Base-by-base conservation (phyloP, 192 early-diverging fungal genomes). In the Coemansia erecta region DNA sequence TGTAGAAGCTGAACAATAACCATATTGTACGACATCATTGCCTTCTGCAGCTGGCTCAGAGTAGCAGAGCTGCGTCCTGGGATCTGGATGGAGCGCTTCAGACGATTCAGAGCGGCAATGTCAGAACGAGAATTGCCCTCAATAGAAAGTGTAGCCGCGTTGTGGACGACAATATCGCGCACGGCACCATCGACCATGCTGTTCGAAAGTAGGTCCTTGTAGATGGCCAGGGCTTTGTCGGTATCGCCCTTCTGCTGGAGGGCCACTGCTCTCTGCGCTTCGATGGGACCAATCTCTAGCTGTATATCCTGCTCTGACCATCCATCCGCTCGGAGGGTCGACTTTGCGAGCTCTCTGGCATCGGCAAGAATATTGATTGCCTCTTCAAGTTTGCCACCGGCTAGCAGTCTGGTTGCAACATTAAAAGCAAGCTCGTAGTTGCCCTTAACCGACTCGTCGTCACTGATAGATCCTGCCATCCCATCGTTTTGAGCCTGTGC, bases 401-500 rank as follows among this genome's bases (percentile, higher is more conserved):
- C 75, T 28, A 78, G 41, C n/a, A 68, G 40, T n/a, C 41, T 33
- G 8, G 75, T 72, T 5, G 69, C 70, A 9, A 31, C 35, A 37
- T 78, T 78, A 28, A 72, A 78, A 50, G 68, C 50, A 8, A 78
- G 59, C 63, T 78, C 75, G 19, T 78, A 78, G 26, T 54, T 47
- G 33, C 40, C 63, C 2, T 31, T 26, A 3, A 22, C 11, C 10
- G 42, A 1, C 8, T 24, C 47, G 14, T 8, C 41, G 9, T 24
- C 17, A 15, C 33, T 12, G 13, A 3, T 18, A 53, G 12, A 13
- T n/a, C 24, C 26, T 13, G 22, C 21, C 28, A 31, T 58, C 11
- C 56, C 50, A 1, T 45, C 49, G 18, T 39, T 31, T 40, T 78
- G 75, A 5, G 66, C 65, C 14, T 60, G 59, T 11, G 75, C 75